A percentile compares a stretch with the other conserved stretches of the same genome.
phyloP scores from a whole-genome alignment of 202 grass and related monocot genomes.

The Digitaria exilis region DNA sequence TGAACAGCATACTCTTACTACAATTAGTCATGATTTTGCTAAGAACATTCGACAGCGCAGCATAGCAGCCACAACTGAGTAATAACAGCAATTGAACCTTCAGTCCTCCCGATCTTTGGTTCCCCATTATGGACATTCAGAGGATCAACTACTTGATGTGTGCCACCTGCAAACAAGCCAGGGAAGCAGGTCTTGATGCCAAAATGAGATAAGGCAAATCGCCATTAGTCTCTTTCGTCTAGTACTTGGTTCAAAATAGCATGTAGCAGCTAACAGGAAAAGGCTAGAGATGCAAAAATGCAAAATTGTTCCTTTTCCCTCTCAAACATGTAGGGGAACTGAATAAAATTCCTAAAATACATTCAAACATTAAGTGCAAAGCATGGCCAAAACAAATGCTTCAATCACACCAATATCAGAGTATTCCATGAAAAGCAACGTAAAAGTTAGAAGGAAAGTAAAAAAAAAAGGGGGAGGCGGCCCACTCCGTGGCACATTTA shows the following conservation, averaged over 20 bases:
- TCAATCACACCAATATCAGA: background rate
- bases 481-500: background rate
- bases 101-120: background rate
- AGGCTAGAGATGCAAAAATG: background rate
- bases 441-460: background rate
- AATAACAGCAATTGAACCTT: conserved; percentile 6
- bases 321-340: background rate
- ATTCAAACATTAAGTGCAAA: background rate
- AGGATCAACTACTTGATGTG: background rate
- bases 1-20: background rate
- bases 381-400: background rate
- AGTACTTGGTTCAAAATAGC: background rate
- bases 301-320: background rate
- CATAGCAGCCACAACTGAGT: background rate
- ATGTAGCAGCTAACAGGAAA: background rate
- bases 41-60: background rate
- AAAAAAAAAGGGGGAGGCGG: background rate
- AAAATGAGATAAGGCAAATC: background rate
- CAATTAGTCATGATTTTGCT: background rate
- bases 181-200: background rate
- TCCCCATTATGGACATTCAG: background rate
- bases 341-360: background rate
- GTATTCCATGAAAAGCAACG: background rate
- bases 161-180: conserved; percentile 10
- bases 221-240: background rate